Conservation (phyloP, 2,329 filamentous ascomycete genomes). For the Mollisia scopiformis region DNA sequence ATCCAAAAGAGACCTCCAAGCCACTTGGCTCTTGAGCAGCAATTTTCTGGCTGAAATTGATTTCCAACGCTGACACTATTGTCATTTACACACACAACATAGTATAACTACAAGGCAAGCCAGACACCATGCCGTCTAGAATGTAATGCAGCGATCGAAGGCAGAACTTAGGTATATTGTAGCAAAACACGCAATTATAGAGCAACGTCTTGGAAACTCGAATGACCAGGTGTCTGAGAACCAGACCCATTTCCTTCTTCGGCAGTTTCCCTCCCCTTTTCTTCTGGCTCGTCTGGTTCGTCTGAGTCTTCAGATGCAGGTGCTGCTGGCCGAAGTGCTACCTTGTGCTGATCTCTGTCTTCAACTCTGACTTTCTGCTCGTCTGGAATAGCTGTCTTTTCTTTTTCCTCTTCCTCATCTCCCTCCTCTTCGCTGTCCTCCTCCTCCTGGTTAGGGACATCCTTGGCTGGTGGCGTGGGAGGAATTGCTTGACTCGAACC, state of each 20-base stretch:
- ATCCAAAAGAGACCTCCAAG: neutral
- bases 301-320: conserved; percentile 38
- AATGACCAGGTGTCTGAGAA: conserved; percentile 54
- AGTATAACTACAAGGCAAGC: neutral
- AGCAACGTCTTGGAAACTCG: conserved; percentile 66
- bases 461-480: conserved; percentile 36
- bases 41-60: no score
- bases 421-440: conserved; percentile 30
- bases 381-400: conserved; percentile 41
- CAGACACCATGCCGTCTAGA: conserved; percentile 15
- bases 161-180: conserved; percentile 25
- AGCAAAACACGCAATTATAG: conserved; percentile 43
- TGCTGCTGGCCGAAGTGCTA: conserved; percentile 50
- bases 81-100: neutral
- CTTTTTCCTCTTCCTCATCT: conserved; percentile 34
- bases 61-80: no score
- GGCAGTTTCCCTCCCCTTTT: conserved; percentile 41
- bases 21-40: neutral
- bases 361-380: conserved; percentile 61
- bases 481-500: conserved; percentile 30
- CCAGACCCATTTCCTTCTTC: conserved; percentile 33
- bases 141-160: conserved; percentile 10
- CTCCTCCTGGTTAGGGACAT: conserved; percentile 28
- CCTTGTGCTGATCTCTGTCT: conserved; percentile 56
- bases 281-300: conserved; percentile 37